Percentiles rank a stretch among this genome's conserved stretches.
phyloP scores from a whole-genome alignment of 352 stramenopile genomes.

The Pythium rhizo-oryzae region DNA sequence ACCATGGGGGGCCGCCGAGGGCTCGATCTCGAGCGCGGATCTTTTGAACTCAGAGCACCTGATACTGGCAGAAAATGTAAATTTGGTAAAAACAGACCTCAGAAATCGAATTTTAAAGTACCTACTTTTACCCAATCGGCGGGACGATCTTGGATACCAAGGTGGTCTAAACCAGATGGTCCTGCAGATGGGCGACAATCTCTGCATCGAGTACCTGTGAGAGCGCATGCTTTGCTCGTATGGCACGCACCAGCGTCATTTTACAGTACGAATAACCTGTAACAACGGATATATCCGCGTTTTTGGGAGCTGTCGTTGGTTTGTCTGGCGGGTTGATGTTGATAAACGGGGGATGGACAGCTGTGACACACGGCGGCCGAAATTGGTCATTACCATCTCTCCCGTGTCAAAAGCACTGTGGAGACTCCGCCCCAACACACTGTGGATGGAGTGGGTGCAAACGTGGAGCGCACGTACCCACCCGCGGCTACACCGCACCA shows the following conservation, averaged over 20 bases:
- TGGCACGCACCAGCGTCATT: not conserved
- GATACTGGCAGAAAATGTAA: no score
- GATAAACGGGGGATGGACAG: slow-evolving; percentile 3
- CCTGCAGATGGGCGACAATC: slow-evolving; percentile 10
- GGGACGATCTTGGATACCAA: no score
- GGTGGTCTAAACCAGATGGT: slow-evolving; percentile 9
- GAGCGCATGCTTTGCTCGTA: not conserved
- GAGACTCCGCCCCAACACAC: not conserved
- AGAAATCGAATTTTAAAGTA: no score
- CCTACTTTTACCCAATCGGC: no score
- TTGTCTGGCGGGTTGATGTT: not conserved
- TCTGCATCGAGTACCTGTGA: not conserved
- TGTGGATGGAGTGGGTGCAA: not conserved
- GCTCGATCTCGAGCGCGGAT: no score
- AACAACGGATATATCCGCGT: not conserved
- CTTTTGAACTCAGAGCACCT: no score
- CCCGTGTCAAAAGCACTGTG: not conserved
- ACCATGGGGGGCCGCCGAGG: no score
- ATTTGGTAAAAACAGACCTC: no score
- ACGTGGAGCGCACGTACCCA: not conserved
- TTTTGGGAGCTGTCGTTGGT: not conserved
- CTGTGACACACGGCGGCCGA: slow-evolving; percentile 4
- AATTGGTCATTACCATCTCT: slow-evolving; percentile 7
- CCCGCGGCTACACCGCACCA: not conserved
- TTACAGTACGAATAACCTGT: not conserved